A percentile compares a stretch with the other conserved stretches of the same genome.
phyloP scores from a whole-genome alignment of 202 grass and related monocot species.

The Elaeis oleifera region DNA sequence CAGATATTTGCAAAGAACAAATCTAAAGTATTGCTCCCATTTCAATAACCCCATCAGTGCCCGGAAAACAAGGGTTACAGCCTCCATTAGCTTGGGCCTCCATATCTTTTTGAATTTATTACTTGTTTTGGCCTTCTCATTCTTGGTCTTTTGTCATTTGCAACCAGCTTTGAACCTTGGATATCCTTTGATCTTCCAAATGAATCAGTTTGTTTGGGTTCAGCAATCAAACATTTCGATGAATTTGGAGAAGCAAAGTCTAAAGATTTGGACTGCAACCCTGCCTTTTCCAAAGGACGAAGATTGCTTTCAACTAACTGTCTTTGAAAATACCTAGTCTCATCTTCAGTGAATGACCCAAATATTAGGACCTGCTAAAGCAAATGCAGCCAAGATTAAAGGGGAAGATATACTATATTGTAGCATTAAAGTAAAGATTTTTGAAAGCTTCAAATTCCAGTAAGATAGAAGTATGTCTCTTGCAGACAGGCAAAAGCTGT shows the following conservation, averaged over 20 bases:
- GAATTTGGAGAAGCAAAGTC: slow-evolving; percentile 48
- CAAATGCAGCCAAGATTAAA: neutral
- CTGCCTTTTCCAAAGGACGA: slow-evolving; percentile 25
- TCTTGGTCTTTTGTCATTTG: slow-evolving; percentile 15
- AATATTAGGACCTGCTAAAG: slow-evolving; percentile 59
- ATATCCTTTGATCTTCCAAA: slow-evolving; percentile 29
- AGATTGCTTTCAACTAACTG: slow-evolving; percentile 23
- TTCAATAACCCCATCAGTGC: slow-evolving; percentile 26
- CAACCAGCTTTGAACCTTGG: slow-evolving; percentile 11
- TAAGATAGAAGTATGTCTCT: no score
- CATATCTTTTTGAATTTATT: slow-evolving; percentile 28
- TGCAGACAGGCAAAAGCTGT: no score
- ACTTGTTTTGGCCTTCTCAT: slow-evolving; percentile 25
- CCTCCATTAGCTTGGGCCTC: slow-evolving; percentile 44
- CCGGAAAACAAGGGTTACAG: slow-evolving; percentile 15
- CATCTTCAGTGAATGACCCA: slow-evolving; percentile 75
- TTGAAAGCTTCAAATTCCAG: no score
- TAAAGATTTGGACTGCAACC: slow-evolving; percentile 67
- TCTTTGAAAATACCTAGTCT: slow-evolving; percentile 50
- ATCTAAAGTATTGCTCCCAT: slow-evolving; percentile 16
- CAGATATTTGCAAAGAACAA: slow-evolving; percentile 18
- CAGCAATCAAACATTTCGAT: slow-evolving; percentile 24
- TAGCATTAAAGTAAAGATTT: neutral
- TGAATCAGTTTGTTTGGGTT: slow-evolving; percentile 23
- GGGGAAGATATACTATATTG: neutral